Evolutionary conservation across 345 rosid genomes (phyloP).

Genomic region (Camelina hispida): DNA sequence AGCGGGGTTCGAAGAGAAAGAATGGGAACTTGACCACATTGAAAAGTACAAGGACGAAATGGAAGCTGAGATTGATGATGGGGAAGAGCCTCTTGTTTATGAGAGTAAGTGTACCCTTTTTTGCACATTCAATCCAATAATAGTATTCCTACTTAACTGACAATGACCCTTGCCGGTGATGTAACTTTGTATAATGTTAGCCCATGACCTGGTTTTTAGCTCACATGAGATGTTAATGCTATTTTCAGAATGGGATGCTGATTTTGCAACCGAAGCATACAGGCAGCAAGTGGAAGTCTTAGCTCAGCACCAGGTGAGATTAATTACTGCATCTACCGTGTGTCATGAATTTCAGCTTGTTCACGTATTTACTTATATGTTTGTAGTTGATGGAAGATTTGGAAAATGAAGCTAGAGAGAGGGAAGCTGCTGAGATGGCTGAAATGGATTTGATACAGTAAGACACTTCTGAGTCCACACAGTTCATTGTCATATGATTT

Average conservation of each 20-base stretch:
- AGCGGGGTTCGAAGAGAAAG: slow-evolving; percentile 78
- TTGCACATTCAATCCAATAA: slow-evolving; percentile 25
- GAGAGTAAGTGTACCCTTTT: slow-evolving; percentile 70
- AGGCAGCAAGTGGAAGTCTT: slow-evolving; percentile 93
- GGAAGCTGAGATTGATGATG: slow-evolving; percentile 99
- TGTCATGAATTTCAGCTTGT: slow-evolving; percentile 27
- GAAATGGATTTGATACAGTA: slow-evolving; percentile 58
- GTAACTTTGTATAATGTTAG: slow-evolving; percentile 16
- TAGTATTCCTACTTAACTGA: slow-evolving; percentile 22
- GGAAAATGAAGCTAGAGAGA: slow-evolving; percentile 87
- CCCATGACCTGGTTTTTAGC: slow-evolving; percentile 19
- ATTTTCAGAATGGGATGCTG: slow-evolving; percentile 95
- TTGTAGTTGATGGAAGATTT: slow-evolving; percentile 88
- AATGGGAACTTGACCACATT: slow-evolving; percentile 98
- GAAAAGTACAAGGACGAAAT: slow-evolving; percentile 97
- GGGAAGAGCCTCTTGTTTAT: slow-evolving; percentile 94
- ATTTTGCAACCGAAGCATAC: slow-evolving; percentile 99
- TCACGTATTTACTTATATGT: slow-evolving; percentile 37
- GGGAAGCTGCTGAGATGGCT: slow-evolving; percentile 70
- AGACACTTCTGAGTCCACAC: slow-evolving; percentile 49
- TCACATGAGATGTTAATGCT: slow-evolving; percentile 32
- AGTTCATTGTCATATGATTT: slow-evolving; percentile 26
- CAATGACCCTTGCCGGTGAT: neutral
- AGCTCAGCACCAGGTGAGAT: slow-evolving; percentile 91
- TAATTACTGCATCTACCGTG: slow-evolving; percentile 17